phyloP scores from a whole-genome alignment of 495 filamentous ascomycete species.

The Hyaloscypha bicolor region DNA sequence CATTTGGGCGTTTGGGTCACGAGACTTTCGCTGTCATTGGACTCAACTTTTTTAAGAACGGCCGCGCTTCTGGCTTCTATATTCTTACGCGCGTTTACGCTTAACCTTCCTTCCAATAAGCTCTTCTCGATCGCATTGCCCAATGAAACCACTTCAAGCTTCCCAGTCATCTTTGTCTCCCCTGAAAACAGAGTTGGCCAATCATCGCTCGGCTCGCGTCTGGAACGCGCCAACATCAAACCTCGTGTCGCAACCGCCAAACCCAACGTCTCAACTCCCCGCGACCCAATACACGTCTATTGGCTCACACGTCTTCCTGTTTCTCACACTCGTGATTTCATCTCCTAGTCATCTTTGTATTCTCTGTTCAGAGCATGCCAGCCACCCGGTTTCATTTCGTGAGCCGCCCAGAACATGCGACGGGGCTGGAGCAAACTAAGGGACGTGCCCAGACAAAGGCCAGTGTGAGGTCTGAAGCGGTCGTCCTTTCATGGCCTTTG shows the following conservation, averaged over 20 bases:
- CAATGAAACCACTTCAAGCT: conserved; percentile 9
- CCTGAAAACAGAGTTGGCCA: conserved; percentile 12
- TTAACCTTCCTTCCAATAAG: conserved; percentile 15
- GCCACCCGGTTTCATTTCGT: conserved; percentile 26
- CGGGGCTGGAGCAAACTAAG: conserved; percentile 10
- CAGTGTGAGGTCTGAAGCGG: neutral
- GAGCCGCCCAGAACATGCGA: conserved; percentile 19
- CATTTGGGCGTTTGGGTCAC: neutral
- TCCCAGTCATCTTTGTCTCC: neutral
- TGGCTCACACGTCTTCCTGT: conserved; percentile 13
- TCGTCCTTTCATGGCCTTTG: conserved; percentile 17
- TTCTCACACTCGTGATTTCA: conserved; percentile 2
- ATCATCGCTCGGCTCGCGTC: conserved; percentile 19
- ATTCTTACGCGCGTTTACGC: conserved; percentile 24
- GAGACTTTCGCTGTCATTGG: conserved; percentile 3
- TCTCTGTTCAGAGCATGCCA: conserved; percentile 14
- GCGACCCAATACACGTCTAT: conserved; percentile 10
- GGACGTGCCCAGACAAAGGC: conserved; percentile 11
- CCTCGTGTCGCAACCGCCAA: conserved; percentile 16
- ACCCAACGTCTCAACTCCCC: conserved; percentile 18
- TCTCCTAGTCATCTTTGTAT: neutral
- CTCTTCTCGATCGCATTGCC: conserved; percentile 1
- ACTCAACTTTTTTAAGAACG: neutral
- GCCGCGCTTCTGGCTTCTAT: conserved; percentile 26
- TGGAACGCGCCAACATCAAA: conserved; percentile 25